Evolutionary conservation across 495 filamentous ascomycete species (phyloP).

Genomic region (Evernia prunastri): DNA sequence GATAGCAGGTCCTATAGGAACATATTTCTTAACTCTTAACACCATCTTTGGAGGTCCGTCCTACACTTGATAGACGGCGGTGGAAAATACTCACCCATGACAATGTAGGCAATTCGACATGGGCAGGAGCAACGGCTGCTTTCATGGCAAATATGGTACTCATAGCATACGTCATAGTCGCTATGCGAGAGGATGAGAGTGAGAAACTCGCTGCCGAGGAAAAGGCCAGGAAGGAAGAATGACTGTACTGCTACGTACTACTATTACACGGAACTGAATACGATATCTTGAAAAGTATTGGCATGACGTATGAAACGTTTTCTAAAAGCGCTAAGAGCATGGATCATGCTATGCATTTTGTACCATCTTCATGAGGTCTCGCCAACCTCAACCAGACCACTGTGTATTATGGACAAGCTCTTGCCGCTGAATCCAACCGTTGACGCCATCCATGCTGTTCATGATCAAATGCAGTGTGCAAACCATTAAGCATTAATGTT

Average conservation of each 20-base stretch:
- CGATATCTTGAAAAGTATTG: not conserved
- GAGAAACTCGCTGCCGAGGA: conserved; percentile 55
- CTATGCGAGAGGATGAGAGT: conserved; percentile 77
- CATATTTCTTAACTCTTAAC: conserved; percentile 77
- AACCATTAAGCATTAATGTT: conserved; percentile 21
- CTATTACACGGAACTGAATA: not conserved
- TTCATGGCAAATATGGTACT: conserved; percentile 87
- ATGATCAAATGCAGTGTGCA: conserved; percentile 9
- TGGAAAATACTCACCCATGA: conserved; percentile 8
- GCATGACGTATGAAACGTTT: not conserved
- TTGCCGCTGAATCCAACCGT: conserved; percentile 20
- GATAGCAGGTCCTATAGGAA: conserved; percentile 74
- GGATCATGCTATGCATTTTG: conserved; percentile 7
- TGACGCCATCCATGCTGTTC: conserved; percentile 17
- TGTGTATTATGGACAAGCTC: conserved; percentile 11
- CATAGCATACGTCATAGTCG: conserved; percentile 84
- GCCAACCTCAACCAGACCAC: conserved; percentile 6
- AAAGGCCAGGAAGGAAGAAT: conserved; percentile 57
- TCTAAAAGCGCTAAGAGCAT: not conserved
- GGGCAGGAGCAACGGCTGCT: conserved; percentile 76
- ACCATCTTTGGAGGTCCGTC: conserved; percentile 66
- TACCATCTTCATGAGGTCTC: not conserved
- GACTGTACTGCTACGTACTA: conserved; percentile 20
- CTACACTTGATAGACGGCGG: not conserved
- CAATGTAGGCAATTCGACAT: conserved; percentile 73